Evolutionary conservation across 495 filamentous ascomycete genomes (phyloP).

Genomic region (Xylaria acuta): DNA sequence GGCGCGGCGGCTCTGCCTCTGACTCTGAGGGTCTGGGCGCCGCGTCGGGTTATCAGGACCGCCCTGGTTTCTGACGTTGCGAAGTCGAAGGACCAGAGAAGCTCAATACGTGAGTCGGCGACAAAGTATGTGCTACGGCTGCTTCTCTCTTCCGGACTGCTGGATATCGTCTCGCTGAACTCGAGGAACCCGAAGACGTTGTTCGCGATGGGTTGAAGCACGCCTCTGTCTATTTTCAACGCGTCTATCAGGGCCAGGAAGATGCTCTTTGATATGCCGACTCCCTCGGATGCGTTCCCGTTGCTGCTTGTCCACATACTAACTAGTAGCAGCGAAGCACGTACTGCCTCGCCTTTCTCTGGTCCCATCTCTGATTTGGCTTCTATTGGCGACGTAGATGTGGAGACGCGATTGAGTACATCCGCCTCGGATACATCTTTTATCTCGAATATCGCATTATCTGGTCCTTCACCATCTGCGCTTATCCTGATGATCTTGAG

Average conservation of each 20-base stretch:
- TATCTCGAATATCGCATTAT: not conserved
- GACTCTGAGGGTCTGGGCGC: not conserved
- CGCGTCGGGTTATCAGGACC: not conserved
- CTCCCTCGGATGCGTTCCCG: not conserved
- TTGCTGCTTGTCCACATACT: constrained; percentile 8
- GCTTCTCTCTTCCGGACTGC: not conserved
- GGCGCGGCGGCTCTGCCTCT: not conserved
- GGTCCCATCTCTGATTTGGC: not conserved
- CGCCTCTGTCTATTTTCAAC: constrained; percentile 1
- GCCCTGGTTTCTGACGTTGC: not conserved
- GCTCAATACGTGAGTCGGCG: not conserved
- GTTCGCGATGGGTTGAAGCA: not conserved
- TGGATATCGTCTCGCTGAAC: not conserved
- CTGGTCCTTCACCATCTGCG: not conserved
- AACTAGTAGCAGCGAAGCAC: not conserved
- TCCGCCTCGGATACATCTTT: not conserved
- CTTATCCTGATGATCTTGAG: not conserved
- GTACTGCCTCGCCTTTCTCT: not conserved
- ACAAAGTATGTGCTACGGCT: not conserved
- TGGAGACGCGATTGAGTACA: not conserved
- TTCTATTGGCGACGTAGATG: not conserved
- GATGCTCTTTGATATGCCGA: not conserved
- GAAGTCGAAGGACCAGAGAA: constrained; percentile 5
- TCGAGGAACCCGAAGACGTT: not conserved
- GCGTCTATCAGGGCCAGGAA: constrained; percentile 1